These are phyloP conservation scores for Glomus cerebriforme DNA, from an alignment of 192 early-diverging fungal species.

Conservation along the genomic window DNA sequence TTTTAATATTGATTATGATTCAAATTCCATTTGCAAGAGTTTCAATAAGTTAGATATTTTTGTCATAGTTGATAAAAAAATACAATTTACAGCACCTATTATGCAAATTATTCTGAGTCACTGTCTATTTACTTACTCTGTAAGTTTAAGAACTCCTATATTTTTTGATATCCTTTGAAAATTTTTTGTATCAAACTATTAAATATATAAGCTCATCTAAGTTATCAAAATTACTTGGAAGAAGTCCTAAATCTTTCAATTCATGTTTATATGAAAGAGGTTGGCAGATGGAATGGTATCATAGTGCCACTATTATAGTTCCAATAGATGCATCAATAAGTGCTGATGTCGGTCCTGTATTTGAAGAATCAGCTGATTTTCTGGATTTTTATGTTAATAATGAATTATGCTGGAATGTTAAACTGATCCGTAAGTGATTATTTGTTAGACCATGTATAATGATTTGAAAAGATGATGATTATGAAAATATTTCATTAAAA, in stretches of 20 bases:
- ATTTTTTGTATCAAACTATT: not conserved
- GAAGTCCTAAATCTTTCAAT: not conserved
- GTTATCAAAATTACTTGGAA: constrained; percentile 2
- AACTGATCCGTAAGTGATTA: not conserved
- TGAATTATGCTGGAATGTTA: constrained; percentile 28
- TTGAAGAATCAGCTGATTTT: constrained; percentile 22
- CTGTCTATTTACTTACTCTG: not conserved
- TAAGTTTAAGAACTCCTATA: not conserved
- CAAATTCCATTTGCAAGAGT: not conserved
- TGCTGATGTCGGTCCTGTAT: constrained; percentile 22
- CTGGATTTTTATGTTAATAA: constrained; percentile 32
- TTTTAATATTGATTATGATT: not conserved
- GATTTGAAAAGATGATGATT: constrained; percentile 24
- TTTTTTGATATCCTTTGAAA: not conserved
- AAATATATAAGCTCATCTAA: constrained; percentile 14
- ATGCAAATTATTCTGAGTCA: constrained; percentile 3
- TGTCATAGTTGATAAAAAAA: not conserved
- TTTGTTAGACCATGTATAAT: constrained; percentile 13
- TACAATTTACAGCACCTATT: constrained; percentile 24
- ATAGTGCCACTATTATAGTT: not conserved
- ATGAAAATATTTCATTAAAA: constrained; percentile 20
- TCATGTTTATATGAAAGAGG: constrained; percentile 34
- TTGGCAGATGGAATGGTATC: constrained; percentile 46
- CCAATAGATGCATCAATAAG: constrained; percentile 25
- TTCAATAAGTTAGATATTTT: constrained; percentile 13